phyloP scores from a whole-genome alignment of 331 rosid genomes.

The Stylosanthes scabra region DNA sequence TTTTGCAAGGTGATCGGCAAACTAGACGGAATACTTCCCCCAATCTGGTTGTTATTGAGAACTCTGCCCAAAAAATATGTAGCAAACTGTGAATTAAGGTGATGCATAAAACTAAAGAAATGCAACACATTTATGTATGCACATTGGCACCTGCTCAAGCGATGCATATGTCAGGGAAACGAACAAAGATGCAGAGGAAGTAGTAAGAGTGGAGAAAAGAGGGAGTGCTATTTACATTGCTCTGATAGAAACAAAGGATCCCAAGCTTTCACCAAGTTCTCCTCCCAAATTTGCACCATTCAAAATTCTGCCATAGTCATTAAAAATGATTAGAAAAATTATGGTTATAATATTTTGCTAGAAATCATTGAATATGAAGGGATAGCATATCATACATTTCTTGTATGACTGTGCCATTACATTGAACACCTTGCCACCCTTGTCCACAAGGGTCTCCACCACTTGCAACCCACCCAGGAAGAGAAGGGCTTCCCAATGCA shows the following conservation, averaged over 20 bases:
- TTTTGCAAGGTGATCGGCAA: constrained; percentile 77
- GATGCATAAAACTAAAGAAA: constrained; percentile 23
- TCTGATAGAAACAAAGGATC: constrained; percentile 63
- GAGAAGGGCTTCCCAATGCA: constrained; percentile 73
- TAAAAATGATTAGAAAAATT: constrained; percentile 33
- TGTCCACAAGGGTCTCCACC: constrained; percentile 97
- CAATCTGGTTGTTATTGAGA: constrained; percentile 89
- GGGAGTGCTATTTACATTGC: constrained; percentile 63
- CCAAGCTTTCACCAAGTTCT: constrained; percentile 74
- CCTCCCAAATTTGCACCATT: constrained; percentile 93
- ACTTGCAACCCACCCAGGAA: constrained; percentile 83
- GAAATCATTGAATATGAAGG: constrained; percentile 12
- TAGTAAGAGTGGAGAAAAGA: constrained; percentile 13
- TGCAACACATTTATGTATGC: not conserved
- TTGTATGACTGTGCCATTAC: constrained; percentile 66
- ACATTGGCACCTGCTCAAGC: constrained; percentile 24
- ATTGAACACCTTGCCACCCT: constrained; percentile 86
- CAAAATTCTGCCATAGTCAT: constrained; percentile 57
- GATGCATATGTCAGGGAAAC: constrained; percentile 23
- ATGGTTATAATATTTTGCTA: constrained; percentile 9
- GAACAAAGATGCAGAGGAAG: constrained; percentile 31
- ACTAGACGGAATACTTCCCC: constrained; percentile 84
- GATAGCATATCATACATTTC: constrained; percentile 61
- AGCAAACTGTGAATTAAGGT: constrained; percentile 24
- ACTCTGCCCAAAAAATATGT: constrained; percentile 58